Evolutionary conservation across 768 basidiomycete species (phyloP), one percentile per base, ranked within the genome.

Genomic region (Boletus barrowsii): DNA sequence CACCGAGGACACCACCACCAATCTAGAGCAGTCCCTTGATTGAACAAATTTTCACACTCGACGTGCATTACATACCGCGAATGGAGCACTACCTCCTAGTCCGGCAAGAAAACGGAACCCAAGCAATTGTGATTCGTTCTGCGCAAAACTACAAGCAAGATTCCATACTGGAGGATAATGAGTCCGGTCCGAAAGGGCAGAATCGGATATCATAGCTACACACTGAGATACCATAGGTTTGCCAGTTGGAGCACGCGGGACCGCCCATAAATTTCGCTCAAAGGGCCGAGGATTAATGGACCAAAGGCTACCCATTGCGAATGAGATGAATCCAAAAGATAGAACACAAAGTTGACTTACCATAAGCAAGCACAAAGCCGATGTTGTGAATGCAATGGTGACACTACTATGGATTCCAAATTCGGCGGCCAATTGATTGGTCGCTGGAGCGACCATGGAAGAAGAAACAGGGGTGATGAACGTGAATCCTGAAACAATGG

Each of bases 21-120:
- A 87, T 81, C 74, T 75, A 37, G 4, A 20, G 7, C 10, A 5
- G 17, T 22, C 24, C 24, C 24, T 10, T 5, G 13, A 14, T 40
- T 17, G 42, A 18, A 11, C 8, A 10, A 43, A 1, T 26, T 24
- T 3, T 13, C 10, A 2, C 10, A n/a, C 4, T n/a, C 43, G 4
- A 5, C 24, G 17, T 6, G 18, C 1, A 11, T 9, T 15, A 4
- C 70, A 37, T 56, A 76, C 76, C 5, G 82, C 69, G 4, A 88
- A 70, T 4, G 88, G 85, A 0, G 87, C 88, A 50, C 85, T 84
- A 90, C 88, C 88, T 30, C 88, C 88, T 3, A 90, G 55, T 2
- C 88, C 88, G 3, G 87, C 71, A 1, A 90, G 67, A 58, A 90
- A 81, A n/a, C 88, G 80, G 61, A 90, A 90, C 0, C 74, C 83